Evolutionary conservation across 371 early-diverging fungal species (phyloP), one percentile per base, ranked within the genome.

Genomic region (Mucor circinelloides): DNA sequence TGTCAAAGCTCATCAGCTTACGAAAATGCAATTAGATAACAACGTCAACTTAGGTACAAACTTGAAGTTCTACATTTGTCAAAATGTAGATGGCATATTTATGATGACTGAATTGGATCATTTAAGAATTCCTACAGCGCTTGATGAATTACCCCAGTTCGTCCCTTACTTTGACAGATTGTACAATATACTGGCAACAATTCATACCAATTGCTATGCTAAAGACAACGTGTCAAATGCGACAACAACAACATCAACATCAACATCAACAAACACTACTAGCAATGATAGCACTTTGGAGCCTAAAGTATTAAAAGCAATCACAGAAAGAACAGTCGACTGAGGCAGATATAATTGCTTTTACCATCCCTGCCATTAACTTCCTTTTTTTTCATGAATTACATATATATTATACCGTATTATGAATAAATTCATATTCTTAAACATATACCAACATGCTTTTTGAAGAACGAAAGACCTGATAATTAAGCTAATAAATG

Each of bases 101-200:
- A 10, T 58, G 23, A 65, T 65, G 65, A 48, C 58, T 65, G 65
- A 65, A 58, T 65, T 65, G 65, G 6, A 65, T 34, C 57, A 23
- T 65, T 21, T 58, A 36, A 44, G 59, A 48, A 19, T 65, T 48
- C 65, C 65, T 12, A 32, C 57, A 8, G 56, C 64, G 44, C 57
- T 64, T 57, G 64, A 64, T 64, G 64, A 64, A 58, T 32, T 58
- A 32, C 64, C 58, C 0, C 58, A 58, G 28, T 38, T 64, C 9
- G 58, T 57, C 57, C 64, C 58, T 5, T 65, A 65, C 58, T 48
- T 65, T 36, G 65, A 65, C 58, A 46, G 65, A 34, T 58, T 65
- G 27, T 65, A 66, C 48, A 70, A 66, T 58, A 61, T 57, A 27
- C n/a, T 60, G 57, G 63, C 65, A 63, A 54, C 58, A 54, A 70